Evolutionary conservation across 345 rosid species (phyloP).

Genomic region (Melaleuca quinquenervia): DNA sequence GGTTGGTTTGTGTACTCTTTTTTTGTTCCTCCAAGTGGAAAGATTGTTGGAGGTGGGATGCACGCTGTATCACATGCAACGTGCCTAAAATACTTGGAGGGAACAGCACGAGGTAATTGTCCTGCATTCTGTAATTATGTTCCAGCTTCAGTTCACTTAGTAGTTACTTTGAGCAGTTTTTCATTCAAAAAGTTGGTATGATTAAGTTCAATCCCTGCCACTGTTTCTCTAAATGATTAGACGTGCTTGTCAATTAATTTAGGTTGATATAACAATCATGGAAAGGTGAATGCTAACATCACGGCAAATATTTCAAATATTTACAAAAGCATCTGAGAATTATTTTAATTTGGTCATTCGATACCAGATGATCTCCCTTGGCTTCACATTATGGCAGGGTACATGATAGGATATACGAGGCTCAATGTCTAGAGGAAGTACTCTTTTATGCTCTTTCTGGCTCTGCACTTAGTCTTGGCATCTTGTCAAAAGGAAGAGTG

Average conservation of each 20-base stretch:
- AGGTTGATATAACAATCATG: not conserved
- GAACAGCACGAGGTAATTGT: constrained; percentile 70
- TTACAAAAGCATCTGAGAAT: not conserved
- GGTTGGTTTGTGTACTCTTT: too few relatives aligned
- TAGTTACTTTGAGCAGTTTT: not conserved
- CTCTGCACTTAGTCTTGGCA: constrained; percentile 58
- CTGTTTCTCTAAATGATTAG: not conserved
- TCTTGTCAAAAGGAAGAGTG: constrained; percentile 71
- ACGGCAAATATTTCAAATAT: not conserved
- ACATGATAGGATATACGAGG: constrained; percentile 43
- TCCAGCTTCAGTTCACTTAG: not conserved
- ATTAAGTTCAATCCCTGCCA: not conserved
- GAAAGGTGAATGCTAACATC: not conserved
- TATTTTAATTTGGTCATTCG: not conserved
- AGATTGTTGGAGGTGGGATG: constrained; percentile 64
- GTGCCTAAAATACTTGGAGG: constrained; percentile 72
- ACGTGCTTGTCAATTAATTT: not conserved
- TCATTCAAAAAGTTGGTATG: not conserved
- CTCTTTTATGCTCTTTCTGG: constrained; percentile 69
- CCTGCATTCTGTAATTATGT: not conserved
- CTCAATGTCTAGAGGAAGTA: constrained; percentile 64
- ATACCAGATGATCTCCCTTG: not conserved
- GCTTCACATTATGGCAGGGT: constrained; percentile 21
- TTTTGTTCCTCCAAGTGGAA: too few relatives aligned
- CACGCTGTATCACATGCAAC: constrained; percentile 44